Conservation (phyloP, 345 rosid genomes). For the Dimocarpus longan region DNA sequence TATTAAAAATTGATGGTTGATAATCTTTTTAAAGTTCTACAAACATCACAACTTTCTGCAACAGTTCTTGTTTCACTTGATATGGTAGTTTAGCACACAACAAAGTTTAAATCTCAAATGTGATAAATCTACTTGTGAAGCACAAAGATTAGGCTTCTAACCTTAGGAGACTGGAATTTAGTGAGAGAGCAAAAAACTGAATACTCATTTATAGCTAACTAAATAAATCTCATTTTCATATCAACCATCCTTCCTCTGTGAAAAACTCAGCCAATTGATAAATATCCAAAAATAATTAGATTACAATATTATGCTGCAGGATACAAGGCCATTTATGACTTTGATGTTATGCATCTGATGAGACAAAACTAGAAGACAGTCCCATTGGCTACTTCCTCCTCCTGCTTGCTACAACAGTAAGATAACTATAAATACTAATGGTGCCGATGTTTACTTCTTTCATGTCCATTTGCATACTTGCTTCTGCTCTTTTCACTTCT, state of each 20-base stretch:
- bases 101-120: no score
- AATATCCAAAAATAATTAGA: not conserved
- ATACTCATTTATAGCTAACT: not conserved
- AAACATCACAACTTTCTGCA: not conserved
- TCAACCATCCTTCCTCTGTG: no score
- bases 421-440: not conserved
- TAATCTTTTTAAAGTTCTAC: no score
- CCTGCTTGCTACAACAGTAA: not conserved
- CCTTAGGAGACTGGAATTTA: no score
- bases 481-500: conserved; percentile 21
- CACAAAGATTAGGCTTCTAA: no score
- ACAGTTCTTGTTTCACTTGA: not conserved
- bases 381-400: not conserved
- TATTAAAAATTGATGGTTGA: no score
- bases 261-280: not conserved
- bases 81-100: no score
- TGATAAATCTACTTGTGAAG: not conserved
- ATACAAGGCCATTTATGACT: not conserved
- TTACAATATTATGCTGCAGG: not conserved
- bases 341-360: not conserved
- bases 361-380: not conserved
- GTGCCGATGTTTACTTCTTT: conserved; percentile 19
- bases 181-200: not conserved
- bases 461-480: conserved; percentile 19
- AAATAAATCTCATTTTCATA: not conserved